phyloP scores from a whole-genome alignment of 2,329 filamentous ascomycete species.

The Aspergillus piperis region DNA sequence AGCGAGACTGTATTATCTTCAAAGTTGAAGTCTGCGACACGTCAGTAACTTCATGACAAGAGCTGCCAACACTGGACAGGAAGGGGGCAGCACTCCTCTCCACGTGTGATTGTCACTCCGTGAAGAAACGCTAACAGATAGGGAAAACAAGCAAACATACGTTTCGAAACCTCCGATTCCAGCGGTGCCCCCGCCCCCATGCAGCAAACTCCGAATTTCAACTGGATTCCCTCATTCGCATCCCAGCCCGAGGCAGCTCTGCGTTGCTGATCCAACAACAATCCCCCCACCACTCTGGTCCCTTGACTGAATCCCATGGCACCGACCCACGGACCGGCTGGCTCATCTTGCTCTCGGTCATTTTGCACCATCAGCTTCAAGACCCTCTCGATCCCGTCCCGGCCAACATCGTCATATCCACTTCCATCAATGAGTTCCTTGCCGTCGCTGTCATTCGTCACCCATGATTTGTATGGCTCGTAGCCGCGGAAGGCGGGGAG shows the following conservation, averaged over 20 bases:
- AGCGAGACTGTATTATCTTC: conserved; percentile 9
- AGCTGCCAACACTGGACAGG: too few species aligned
- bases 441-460: conserved; percentile 14
- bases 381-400: conserved; percentile 24
- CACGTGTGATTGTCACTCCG: neutral
- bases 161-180: conserved; percentile 20
- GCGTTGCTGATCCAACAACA: conserved; percentile 25
- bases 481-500: conserved; percentile 24
- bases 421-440: conserved; percentile 18
- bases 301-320: conserved; percentile 29
- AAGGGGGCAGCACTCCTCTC: too few species aligned
- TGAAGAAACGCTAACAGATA: too few species aligned
- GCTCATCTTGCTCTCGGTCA: neutral
- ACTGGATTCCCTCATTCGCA: neutral
- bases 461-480: conserved; percentile 24
- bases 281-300: conserved; percentile 19
- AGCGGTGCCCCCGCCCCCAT: conserved; percentile 24
- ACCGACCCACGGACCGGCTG: conserved; percentile 20
- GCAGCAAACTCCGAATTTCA: conserved; percentile 24
- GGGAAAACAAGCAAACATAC: conserved; percentile 10
- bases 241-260: conserved; percentile 7
- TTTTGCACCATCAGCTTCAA: conserved; percentile 20
- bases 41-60: neutral
- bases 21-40: neutral
- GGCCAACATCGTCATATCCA: conserved; percentile 18